Percentiles rank a stretch among this genome's conserved stretches.
Conservation (phyloP, 495 filamentous ascomycete genomes). For the Sordaria brevicollis region DNA sequence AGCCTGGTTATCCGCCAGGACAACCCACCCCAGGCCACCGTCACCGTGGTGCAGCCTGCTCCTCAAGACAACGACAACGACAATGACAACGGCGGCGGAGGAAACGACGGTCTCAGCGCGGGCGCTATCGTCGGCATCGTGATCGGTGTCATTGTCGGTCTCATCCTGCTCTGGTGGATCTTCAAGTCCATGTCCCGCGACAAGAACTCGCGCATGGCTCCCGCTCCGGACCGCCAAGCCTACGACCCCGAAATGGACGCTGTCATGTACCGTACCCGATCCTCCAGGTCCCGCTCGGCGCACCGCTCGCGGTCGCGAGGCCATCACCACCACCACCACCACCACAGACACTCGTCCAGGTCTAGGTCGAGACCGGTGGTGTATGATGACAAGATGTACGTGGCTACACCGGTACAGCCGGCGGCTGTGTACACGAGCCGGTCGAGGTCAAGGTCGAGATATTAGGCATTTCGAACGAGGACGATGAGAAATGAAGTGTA, state of each 20-base stretch:
- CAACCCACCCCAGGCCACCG: conserved; percentile 1
- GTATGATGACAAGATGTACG: neutral
- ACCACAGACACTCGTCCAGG: neutral
- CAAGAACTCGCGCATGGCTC: neutral
- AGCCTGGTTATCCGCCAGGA: conserved; percentile 7
- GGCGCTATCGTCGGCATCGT: conserved; percentile 22
- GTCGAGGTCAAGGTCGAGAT: neutral
- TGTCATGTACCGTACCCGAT: conserved; percentile 2
- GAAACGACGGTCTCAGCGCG: conserved; percentile 5
- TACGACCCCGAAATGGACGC: conserved; percentile 17
- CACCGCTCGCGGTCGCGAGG: neutral
- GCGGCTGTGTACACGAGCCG: neutral
- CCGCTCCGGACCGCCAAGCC: conserved; percentile 11
- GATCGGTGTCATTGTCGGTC: conserved; percentile 16
- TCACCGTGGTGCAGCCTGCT: conserved; percentile 2
- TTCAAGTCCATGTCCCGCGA: conserved; percentile 1
- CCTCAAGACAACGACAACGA: neutral
- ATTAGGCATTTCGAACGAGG: neutral
- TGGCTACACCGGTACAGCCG: neutral
- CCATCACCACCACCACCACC: neutral
- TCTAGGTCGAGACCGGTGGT: neutral
- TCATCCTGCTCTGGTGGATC: conserved; percentile 17
- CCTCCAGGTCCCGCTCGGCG: neutral
- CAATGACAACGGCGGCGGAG: neutral
- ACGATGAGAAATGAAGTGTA: neutral